phyloP scores from a whole-genome alignment of 345 rosid genomes.

The Linum trigynum region DNA sequence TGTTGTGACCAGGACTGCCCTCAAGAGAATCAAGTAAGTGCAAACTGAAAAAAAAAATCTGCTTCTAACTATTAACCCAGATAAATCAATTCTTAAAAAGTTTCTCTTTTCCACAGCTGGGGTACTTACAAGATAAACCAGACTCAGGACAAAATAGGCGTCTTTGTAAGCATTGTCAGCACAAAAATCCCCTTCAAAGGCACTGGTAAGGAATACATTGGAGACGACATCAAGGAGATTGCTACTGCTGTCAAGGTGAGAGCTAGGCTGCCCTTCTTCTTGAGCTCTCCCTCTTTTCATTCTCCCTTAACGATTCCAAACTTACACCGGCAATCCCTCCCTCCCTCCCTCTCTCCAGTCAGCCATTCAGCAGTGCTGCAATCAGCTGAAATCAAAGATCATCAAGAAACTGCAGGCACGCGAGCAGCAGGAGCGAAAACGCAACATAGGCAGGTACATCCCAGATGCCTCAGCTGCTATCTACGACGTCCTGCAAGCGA shows the following conservation, averaged over 20 bases:
- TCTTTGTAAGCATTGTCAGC: conserved; percentile 88
- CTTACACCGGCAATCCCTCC: conserved; percentile 9
- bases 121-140: conserved; percentile 89
- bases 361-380: conserved; percentile 92
- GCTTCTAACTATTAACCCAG: neutral
- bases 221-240: conserved; percentile 89
- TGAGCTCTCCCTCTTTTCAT: neutral
- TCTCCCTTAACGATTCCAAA: neutral
- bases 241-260: conserved; percentile 86
- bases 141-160: conserved; percentile 79
- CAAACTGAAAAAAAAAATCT: neutral
- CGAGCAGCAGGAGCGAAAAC: conserved; percentile 85
- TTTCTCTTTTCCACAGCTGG: conserved; percentile 48
- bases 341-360: conserved; percentile 32
- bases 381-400: conserved; percentile 83
- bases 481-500: conserved; percentile 64
- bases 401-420: conserved; percentile 75
- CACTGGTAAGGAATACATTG: conserved; percentile 93
- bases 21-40: conserved; percentile 82
- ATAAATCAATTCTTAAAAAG: neutral
- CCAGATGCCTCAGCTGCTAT: conserved; percentile 78
- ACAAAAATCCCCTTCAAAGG: conserved; percentile 97
- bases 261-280: neutral
- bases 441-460: conserved; percentile 81
- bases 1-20: conserved; percentile 88